These are phyloP conservation scores for Pouteria campechiana DNA, from an alignment of 179 eudicot genomes.

Conservation along the genomic window DNA sequence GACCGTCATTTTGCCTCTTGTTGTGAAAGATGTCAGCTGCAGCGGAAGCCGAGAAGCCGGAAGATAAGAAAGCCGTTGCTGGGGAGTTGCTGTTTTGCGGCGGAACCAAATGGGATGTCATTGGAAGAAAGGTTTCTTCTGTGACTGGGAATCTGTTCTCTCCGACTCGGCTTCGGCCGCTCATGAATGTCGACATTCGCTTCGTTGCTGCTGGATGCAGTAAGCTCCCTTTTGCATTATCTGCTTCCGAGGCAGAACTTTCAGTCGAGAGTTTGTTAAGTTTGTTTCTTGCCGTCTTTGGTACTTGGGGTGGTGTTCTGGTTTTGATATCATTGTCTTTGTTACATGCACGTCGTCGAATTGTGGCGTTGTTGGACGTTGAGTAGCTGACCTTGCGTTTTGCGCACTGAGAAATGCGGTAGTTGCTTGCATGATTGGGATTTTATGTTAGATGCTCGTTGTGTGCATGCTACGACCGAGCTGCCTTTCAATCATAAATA, in stretches of 20 bases:
- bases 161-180: slow-evolving; percentile 86
- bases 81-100: slow-evolving; percentile 91
- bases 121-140: slow-evolving; percentile 49
- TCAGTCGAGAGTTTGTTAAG: background rate
- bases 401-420: too few relatives aligned
- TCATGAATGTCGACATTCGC: slow-evolving; percentile 68
- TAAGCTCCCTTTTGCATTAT: slow-evolving; percentile 8
- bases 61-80: slow-evolving; percentile 43
- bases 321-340: background rate
- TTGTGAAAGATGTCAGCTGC: too few relatives aligned
- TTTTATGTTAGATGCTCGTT: too few relatives aligned
- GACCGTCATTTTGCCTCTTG: too few relatives aligned
- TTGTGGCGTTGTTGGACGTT: too few relatives aligned
- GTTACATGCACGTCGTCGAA: too few relatives aligned
- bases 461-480: too few relatives aligned
- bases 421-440: too few relatives aligned
- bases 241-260: background rate
- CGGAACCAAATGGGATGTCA: slow-evolving; percentile 66
- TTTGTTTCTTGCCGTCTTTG: background rate
- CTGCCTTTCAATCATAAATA: too few relatives aligned
- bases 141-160: slow-evolving; percentile 48
- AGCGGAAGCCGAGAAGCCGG: slow-evolving; percentile 16
- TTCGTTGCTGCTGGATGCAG: slow-evolving; percentile 82
- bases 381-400: too few relatives aligned
- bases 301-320: background rate